Evolutionary conservation across 2,329 filamentous ascomycete genomes (phyloP).

Genomic region (Neoscytalidium dimidiatum): DNA sequence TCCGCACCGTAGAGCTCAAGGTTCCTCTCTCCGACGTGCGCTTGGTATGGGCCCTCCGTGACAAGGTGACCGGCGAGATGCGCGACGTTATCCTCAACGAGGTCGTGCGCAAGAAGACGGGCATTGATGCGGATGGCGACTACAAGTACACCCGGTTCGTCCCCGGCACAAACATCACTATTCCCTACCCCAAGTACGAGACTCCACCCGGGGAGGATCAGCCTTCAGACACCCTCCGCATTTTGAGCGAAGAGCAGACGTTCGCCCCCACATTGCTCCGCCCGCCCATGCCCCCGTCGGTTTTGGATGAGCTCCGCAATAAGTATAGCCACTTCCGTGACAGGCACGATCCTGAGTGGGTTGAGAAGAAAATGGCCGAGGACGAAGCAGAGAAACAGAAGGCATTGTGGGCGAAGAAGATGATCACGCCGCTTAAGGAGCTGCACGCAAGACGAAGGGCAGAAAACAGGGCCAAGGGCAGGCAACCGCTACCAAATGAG

Average conservation of each 20-base stretch:
- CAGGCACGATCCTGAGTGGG: conserved; percentile 74
- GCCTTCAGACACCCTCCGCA: conserved; percentile 70
- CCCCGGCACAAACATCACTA: conserved; percentile 31
- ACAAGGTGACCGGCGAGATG: conserved; percentile 63
- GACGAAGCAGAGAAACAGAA: conserved; percentile 51
- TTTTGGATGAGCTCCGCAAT: conserved; percentile 84
- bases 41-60: conserved; percentile 74
- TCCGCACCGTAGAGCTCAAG: conserved; percentile 54
- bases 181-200: conserved; percentile 12
- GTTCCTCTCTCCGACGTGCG: conserved; percentile 73
- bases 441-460: conserved; percentile 29
- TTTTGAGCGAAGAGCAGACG: conserved; percentile 72
- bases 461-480: conserved; percentile 30
- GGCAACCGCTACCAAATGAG: conserved; percentile 37
- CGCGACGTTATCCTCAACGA: conserved; percentile 57
- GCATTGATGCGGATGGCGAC: conserved; percentile 27
- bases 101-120: conserved; percentile 25
- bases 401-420: conserved; percentile 29
- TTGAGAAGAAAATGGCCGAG: conserved; percentile 64
- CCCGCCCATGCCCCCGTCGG: conserved; percentile 74
- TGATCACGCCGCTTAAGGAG: conserved; percentile 52
- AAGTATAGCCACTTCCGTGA: conserved; percentile 81
- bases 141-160: conserved; percentile 38
- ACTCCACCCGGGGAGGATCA: conserved; percentile 56
- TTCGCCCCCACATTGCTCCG: conserved; percentile 77